Conservation (phyloP, 2,329 filamentous ascomycete species). For the Bipolaris oryzae region DNA sequence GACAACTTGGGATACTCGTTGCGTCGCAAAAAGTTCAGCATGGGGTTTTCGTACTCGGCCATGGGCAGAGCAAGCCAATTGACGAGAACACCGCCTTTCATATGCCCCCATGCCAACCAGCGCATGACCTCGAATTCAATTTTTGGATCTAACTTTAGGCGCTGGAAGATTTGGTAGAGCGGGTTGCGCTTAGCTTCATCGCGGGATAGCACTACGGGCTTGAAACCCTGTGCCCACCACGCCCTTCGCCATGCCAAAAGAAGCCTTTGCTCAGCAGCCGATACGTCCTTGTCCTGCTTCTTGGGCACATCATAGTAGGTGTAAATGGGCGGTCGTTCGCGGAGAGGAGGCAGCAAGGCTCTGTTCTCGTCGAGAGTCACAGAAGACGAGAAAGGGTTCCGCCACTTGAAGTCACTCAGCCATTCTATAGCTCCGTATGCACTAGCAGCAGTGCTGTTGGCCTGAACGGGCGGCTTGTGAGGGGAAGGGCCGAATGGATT, state of each 20-base stretch:
- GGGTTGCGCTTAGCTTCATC: constrained; percentile 85
- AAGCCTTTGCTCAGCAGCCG: constrained; percentile 76
- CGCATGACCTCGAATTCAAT: constrained; percentile 69
- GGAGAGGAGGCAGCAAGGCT: constrained; percentile 79
- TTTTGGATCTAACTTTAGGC: constrained; percentile 43
- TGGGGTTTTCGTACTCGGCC: constrained; percentile 72
- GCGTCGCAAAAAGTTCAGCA: constrained; percentile 74
- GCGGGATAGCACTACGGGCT: constrained; percentile 77
- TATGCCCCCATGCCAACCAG: constrained; percentile 92
- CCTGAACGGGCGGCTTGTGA: constrained; percentile 76
- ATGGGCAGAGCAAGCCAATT: constrained; percentile 86
- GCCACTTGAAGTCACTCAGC: constrained; percentile 90
- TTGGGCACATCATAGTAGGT: constrained; percentile 82
- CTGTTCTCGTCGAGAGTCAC: constrained; percentile 81
- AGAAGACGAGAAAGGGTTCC: constrained; percentile 83
- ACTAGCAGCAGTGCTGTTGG: constrained; percentile 70
- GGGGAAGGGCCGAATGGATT: constrained; percentile 73
- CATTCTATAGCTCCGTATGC: constrained; percentile 72
- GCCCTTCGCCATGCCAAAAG: constrained; percentile 87
- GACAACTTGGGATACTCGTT: constrained; percentile 77
- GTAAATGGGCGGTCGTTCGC: constrained; percentile 75
- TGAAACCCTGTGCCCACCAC: constrained; percentile 95
- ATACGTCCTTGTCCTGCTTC: constrained; percentile 66
- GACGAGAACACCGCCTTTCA: constrained; percentile 81
- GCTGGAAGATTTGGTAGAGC: constrained; percentile 72